Evolutionary conservation across 1,284 basidiomycete genomes (phyloP).

Genomic region (Peniophora sp.): DNA sequence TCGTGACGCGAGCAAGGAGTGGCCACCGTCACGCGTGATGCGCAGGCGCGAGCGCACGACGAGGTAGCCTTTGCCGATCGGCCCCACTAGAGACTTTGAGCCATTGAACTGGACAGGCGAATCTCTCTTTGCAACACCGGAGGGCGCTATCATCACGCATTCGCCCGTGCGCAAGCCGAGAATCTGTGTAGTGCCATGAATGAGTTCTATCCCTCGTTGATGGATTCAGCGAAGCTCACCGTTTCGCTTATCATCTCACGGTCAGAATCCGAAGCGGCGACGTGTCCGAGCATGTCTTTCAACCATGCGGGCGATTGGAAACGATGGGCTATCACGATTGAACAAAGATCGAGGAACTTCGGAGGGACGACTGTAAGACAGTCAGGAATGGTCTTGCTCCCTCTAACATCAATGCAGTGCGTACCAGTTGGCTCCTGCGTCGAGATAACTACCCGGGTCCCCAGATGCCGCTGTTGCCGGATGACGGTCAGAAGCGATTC

Average conservation of each 20-base stretch:
- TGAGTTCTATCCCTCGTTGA: background rate
- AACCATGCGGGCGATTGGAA: slow-evolving; percentile 19
- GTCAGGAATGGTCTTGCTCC: no score
- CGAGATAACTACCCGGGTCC: slow-evolving; percentile 22
- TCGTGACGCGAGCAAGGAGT: slow-evolving; percentile 1
- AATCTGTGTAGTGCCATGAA: background rate
- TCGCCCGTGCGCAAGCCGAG: background rate
- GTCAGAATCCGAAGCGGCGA: slow-evolving; percentile 6
- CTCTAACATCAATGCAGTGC: no score
- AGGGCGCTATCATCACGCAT: background rate
- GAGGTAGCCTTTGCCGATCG: slow-evolving; percentile 1
- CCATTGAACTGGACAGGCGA: no score
- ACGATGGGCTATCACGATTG: slow-evolving; percentile 21
- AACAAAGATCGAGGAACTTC: slow-evolving; percentile 20
- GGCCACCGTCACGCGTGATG: slow-evolving; percentile 3
- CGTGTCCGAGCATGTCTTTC: slow-evolving; percentile 4
- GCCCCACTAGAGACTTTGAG: background rate
- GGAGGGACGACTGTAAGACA: slow-evolving; percentile 14
- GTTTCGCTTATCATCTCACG: slow-evolving; percentile 4
- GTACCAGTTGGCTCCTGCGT: slow-evolving; percentile 21
- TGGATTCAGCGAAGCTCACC: slow-evolving; percentile 2
- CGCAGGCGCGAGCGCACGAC: slow-evolving; percentile 1
- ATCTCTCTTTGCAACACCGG: background rate
- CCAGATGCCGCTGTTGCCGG: slow-evolving; percentile 25
- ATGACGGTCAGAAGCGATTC: slow-evolving; percentile 23